Conservation (phyloP, 257 asterid genomes). For the Gynochthodes officinalis region DNA sequence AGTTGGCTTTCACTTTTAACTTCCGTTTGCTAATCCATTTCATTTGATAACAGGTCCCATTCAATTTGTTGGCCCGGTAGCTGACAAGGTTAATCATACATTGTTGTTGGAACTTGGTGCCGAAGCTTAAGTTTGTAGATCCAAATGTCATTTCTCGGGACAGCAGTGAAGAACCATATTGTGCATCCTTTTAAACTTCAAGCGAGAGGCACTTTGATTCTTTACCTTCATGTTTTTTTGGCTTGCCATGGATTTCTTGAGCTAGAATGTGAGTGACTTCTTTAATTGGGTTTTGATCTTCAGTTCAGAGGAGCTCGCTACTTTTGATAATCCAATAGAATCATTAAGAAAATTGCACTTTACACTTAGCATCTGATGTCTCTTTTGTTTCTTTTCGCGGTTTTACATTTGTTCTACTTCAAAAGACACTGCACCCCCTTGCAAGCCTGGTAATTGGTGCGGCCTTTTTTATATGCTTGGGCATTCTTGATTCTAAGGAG, state of each 20-base stretch:
- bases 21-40: conserved; percentile 5
- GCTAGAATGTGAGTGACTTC: not conserved
- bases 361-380: no score
- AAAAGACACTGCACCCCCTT: no score
- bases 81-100: conserved; percentile 70
- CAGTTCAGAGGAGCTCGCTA: not conserved
- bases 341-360: not conserved
- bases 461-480: not conserved
- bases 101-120: conserved; percentile 75
- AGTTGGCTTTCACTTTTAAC: not conserved
- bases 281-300: not conserved
- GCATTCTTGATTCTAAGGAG: not conserved
- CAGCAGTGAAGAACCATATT: not conserved
- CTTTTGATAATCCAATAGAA: not conserved
- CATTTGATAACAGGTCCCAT: conserved; percentile 64
- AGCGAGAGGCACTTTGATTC: not conserved
- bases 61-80: conserved; percentile 76
- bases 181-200: not conserved
- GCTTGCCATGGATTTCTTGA: not conserved
- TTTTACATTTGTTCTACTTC: no score
- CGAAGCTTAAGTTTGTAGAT: conserved; percentile 27
- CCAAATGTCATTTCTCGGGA: not conserved
- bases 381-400: no score
- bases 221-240: not conserved
- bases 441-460: no score